These are phyloP conservation scores for Emmonsia crescens DNA, from an alignment of 2,329 filamentous ascomycete species.

Conservation along the genomic window DNA sequence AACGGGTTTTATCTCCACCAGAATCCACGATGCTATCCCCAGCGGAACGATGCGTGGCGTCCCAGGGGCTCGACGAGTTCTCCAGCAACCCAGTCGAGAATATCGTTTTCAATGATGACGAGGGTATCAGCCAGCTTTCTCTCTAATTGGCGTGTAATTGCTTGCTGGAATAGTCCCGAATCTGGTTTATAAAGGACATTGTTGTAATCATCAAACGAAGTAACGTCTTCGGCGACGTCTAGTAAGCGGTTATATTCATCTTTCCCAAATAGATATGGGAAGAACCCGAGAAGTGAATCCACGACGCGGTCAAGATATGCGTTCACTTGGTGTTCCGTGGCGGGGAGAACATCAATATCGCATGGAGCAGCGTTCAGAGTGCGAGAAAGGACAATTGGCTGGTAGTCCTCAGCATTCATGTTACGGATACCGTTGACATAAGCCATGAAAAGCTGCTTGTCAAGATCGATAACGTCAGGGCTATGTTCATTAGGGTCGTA, in stretches of 20 bases:
- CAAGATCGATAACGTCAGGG: constrained; percentile 28
- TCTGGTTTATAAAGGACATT: constrained; percentile 8
- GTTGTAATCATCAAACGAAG: constrained; percentile 10
- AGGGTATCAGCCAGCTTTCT: constrained; percentile 22
- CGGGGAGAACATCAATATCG: constrained; percentile 1
- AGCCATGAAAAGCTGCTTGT: constrained; percentile 29
- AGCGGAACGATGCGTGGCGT: constrained; percentile 4
- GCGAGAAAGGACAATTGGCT: constrained; percentile 23
- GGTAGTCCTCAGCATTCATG: constrained; percentile 24
- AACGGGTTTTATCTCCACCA: background rate
- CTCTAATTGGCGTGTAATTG: constrained; percentile 26
- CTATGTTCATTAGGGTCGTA: constrained; percentile 13
- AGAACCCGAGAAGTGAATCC: constrained; percentile 30
- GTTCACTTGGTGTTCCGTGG: constrained; percentile 8
- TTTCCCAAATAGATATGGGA: constrained; percentile 28
- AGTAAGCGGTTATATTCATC: constrained; percentile 28
- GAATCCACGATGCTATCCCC: background rate
- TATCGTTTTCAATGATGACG: constrained; percentile 25
- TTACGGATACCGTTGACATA: constrained; percentile 35
- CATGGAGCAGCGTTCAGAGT: constrained; percentile 7
- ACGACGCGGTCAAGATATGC: constrained; percentile 28
- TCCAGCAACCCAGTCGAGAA: constrained; percentile 32
- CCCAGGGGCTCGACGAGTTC: constrained; percentile 15
- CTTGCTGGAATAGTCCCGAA: constrained; percentile 20
- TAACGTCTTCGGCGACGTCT: constrained; percentile 11